These are phyloP conservation scores for Apophysomyces sp. DNA, from an alignment of 371 early-diverging fungal species.

Conservation along the genomic window DNA sequence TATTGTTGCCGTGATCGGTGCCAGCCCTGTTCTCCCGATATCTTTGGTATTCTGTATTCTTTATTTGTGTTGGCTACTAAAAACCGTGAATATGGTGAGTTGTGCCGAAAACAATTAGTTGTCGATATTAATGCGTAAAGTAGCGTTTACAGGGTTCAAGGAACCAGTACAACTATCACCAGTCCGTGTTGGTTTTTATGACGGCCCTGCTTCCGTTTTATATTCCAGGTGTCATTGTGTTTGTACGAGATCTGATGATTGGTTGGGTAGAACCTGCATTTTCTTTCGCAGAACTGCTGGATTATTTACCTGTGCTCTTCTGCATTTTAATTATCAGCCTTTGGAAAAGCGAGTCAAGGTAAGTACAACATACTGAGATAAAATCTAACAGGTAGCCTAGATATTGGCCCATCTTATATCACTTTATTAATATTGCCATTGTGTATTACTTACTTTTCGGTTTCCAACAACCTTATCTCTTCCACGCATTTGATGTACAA, in stretches of 20 bases:
- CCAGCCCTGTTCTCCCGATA: constrained; percentile 21
- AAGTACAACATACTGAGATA: not conserved
- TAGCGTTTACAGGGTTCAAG: constrained; percentile 11
- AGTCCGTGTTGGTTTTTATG: constrained; percentile 50
- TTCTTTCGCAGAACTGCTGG: not conserved
- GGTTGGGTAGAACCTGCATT: constrained; percentile 34
- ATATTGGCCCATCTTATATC: not conserved
- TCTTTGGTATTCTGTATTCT: constrained; percentile 5
- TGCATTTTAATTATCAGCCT: not conserved
- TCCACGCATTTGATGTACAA: not conserved
- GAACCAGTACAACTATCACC: constrained; percentile 43
- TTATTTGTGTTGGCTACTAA: constrained; percentile 5
- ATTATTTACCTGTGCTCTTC: constrained; percentile 6
- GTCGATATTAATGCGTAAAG: not conserved
- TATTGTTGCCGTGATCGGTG: not conserved
- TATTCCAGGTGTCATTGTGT: constrained; percentile 46
- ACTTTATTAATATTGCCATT: not conserved
- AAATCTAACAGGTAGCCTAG: not conserved
- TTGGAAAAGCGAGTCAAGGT: not conserved
- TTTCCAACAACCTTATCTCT: not conserved
- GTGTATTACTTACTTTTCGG: not conserved
- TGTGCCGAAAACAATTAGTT: not conserved
- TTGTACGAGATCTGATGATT: constrained; percentile 41
- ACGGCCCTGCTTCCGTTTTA: constrained; percentile 46
- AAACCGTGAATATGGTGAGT: constrained; percentile 14